These are phyloP conservation scores for Colletotrichum tanaceti DNA, from an alignment of 2,329 filamentous ascomycete genomes.

Conservation along the genomic window DNA sequence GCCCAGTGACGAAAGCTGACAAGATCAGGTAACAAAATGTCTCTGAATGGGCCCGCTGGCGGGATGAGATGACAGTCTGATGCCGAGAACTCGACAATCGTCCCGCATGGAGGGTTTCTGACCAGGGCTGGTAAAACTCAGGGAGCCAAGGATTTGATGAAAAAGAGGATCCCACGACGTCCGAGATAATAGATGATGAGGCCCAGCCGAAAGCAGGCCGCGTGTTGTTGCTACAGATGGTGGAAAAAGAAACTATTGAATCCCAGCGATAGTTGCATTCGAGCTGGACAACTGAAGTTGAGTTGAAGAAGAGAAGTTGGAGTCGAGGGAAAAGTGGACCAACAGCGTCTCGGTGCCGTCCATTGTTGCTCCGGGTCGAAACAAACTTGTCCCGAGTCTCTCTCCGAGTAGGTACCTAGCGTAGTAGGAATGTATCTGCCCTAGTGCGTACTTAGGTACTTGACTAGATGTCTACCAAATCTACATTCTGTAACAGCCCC, in stretches of 20 bases:
- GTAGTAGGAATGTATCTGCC: too few species aligned
- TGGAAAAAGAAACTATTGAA: conserved; percentile 17
- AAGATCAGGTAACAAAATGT: conserved; percentile 4
- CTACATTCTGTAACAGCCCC: conserved; percentile 35
- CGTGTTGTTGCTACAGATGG: conserved; percentile 23
- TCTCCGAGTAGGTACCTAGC: too few species aligned
- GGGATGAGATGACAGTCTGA: conserved; percentile 31
- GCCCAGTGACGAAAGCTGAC: neutral
- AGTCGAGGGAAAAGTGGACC: conserved; percentile 18
- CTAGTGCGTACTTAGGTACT: too few species aligned
- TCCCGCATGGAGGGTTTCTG: conserved; percentile 33
- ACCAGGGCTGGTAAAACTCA: conserved; percentile 31
- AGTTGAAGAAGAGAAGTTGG: conserved; percentile 22
- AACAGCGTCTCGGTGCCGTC: conserved; percentile 22
- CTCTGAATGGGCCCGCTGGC: conserved; percentile 34
- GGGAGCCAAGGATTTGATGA: conserved; percentile 20
- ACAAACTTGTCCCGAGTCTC: conserved; percentile 32
- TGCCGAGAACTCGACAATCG: conserved; percentile 36
- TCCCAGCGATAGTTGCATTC: conserved; percentile 7
- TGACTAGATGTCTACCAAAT: neutral
- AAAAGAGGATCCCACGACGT: conserved; percentile 32
- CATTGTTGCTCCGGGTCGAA: conserved; percentile 32
- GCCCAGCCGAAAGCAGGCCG: conserved; percentile 5
- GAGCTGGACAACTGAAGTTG: neutral
- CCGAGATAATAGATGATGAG: conserved; percentile 23